Evolutionary conservation across 129 eudicot genomes (phyloP), one percentile per base, ranked within the genome.

Genomic region (Artemisia annua): DNA sequence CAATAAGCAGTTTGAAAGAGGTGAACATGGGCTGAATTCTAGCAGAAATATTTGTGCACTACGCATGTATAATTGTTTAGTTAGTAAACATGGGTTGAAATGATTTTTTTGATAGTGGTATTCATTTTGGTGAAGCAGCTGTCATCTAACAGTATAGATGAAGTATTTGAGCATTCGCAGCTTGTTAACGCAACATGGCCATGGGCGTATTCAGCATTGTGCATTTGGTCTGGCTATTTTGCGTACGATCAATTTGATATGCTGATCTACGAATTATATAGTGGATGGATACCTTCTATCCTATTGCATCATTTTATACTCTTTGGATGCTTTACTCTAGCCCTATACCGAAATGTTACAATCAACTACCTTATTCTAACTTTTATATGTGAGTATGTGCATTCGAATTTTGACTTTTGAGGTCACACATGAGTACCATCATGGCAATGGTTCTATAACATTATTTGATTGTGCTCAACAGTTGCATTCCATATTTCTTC

Each of bases 361-460:
- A 90, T 94, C 91, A 94, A 94, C 86, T 94, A 94, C 80, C 97
- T 94, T 57, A 83, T 94, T 75, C 89, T 94, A 74, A 94, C 99
- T 66, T 89, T 90, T 49, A 88, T 94, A 19, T 94, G 97, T 60
- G 97, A 94, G 96, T 89, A 82, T 43, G 50, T 44, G 13, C 58
- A 24, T 70, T 55, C 19, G 28, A 51, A 52, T 62, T 71, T 50
- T 51, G 28, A 64, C 30, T 68, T 22, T 17, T 68, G 17, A 48
- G 22, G 20, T 59, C 48, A 30, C 49, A 13, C 3, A 24, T 4
- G n/a, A 39, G 44, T 57, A 65, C 58, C 62, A 18, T 28, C 48
- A 50, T 67, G 68, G 51, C 5, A 26, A 46, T 58, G 62, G 60
- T n/a, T n/a, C n/a, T n/a, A n/a, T n/a, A n/a, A n/a, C n/a, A n/a